Percentiles rank a stretch among this genome's conserved stretches.
These are phyloP conservation scores for Populus hybrid DNA, from an alignment of 441 rosid genomes.

Conservation along the genomic window DNA sequence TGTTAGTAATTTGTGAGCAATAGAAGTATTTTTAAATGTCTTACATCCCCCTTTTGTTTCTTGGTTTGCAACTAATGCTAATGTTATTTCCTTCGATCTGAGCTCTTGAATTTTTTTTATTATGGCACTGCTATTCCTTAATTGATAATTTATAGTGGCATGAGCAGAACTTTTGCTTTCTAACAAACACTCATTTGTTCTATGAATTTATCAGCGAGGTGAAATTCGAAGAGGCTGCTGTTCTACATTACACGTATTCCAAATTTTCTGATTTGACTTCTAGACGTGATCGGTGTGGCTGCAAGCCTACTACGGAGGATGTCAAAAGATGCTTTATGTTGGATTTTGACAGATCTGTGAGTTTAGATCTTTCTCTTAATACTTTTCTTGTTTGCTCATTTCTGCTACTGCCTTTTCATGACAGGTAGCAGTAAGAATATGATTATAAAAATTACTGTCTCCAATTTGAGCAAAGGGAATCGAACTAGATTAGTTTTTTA, in stretches of 20 bases:
- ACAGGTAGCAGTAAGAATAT: neutral
- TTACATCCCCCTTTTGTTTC: neutral
- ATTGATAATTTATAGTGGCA: neutral
- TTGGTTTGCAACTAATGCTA: neutral
- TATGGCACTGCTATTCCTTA: neutral
- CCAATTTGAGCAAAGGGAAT: neutral
- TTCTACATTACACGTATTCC: constrained; percentile 80
- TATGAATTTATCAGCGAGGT: constrained; percentile 37
- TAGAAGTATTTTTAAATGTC: no score
- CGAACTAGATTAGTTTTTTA: neutral
- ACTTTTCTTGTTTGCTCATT: neutral
- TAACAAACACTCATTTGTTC: neutral
- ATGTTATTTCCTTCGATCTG: neutral
- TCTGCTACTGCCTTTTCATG: neutral
- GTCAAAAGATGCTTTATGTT: constrained; percentile 92
- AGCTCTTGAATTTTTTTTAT: neutral
- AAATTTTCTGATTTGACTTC: constrained; percentile 92
- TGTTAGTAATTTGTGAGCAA: no score
- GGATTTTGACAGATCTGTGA: constrained; percentile 90
- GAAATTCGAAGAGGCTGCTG: constrained; percentile 79
- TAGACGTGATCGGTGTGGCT: constrained; percentile 94
- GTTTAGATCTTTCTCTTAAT: constrained; percentile 22
- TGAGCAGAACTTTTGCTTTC: neutral
- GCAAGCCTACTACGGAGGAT: constrained; percentile 89
- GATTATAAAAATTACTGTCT: neutral